Evolutionary conservation across 495 filamentous ascomycete species (phyloP).

Genomic region (Aspergillus incahuasiensis): DNA sequence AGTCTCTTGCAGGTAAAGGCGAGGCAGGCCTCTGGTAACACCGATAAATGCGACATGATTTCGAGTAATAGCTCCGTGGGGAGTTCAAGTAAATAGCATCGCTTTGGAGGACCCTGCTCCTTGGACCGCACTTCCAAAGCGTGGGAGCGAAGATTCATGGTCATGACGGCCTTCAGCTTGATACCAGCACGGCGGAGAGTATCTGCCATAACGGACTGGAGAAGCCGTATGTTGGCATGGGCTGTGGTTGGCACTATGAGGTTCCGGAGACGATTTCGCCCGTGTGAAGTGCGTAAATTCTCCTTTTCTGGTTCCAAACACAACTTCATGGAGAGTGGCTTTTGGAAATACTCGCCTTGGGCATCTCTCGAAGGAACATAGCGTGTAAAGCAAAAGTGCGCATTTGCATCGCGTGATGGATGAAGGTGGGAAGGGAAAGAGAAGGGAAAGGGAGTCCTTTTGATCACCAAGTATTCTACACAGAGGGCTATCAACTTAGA

Average conservation of each 20-base stretch:
- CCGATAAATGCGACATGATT: constrained; percentile 37
- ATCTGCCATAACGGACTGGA: constrained; percentile 26
- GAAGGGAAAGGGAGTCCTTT: constrained; percentile 24
- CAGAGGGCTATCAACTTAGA: constrained; percentile 22
- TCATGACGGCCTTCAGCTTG: constrained; percentile 30
- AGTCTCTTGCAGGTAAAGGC: constrained; percentile 44
- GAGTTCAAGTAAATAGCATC: constrained; percentile 38
- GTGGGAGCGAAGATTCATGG: constrained; percentile 31
- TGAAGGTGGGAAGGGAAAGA: neutral
- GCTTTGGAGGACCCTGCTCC: constrained; percentile 17
- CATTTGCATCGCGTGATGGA: constrained; percentile 18
- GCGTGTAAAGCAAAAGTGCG: constrained; percentile 10
- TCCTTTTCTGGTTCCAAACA: constrained; percentile 6
- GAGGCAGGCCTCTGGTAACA: constrained; percentile 38
- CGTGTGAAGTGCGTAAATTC: constrained; percentile 2
- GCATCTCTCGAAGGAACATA: constrained; percentile 15
- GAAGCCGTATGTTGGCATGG: constrained; percentile 16
- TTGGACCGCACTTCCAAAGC: constrained; percentile 13
- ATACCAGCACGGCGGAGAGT: constrained; percentile 30
- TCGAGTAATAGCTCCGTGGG: constrained; percentile 42
- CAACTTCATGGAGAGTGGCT: constrained; percentile 14
- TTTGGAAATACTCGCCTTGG: constrained; percentile 6
- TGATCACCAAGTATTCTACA: constrained; percentile 29
- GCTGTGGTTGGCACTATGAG: constrained; percentile 3
- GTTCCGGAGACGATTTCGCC: constrained; percentile 13